These are phyloP conservation scores for Thermothelomyces thermophilus DNA, from an alignment of 2,329 filamentous ascomycete species.

Conservation along the genomic window DNA sequence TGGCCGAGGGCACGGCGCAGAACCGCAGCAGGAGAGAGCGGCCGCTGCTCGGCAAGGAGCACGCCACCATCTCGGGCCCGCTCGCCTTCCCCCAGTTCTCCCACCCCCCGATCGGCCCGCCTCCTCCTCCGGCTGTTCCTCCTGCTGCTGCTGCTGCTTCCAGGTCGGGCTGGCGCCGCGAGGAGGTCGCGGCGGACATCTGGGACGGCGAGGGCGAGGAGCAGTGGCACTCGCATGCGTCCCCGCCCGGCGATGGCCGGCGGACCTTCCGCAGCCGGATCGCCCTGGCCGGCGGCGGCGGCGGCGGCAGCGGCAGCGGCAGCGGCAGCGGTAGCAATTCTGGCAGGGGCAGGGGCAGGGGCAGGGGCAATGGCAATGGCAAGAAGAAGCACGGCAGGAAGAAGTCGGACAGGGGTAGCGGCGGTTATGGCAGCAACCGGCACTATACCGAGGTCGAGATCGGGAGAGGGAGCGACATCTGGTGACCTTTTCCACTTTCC, in stretches of 20 bases:
- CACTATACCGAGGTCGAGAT: constrained; percentile 23
- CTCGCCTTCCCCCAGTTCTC: constrained; percentile 20
- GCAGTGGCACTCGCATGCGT: not conserved
- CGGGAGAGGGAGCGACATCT: constrained; percentile 22
- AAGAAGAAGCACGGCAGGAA: constrained; percentile 9
- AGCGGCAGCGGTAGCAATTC: not conserved
- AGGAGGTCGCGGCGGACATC: not conserved
- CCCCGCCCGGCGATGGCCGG: not conserved
- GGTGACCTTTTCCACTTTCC: constrained; percentile 14
- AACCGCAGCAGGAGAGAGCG: not conserved
- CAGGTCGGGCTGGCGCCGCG: not conserved
- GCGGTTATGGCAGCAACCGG: constrained; percentile 10
- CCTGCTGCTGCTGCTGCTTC: not conserved
- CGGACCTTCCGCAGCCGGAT: not conserved
- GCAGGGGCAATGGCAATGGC: not conserved
- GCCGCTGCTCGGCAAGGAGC: constrained; percentile 15
- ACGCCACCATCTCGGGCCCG: constrained; percentile 18
- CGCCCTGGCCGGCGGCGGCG: not conserved
- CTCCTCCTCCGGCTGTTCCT: no score
- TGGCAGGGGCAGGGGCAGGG: not conserved
- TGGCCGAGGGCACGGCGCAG: not conserved
- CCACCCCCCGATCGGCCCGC: not conserved
- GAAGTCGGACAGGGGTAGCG: constrained; percentile 5
- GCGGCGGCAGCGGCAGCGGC: not conserved
- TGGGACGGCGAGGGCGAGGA: not conserved